Conservation (phyloP, 2,329 filamentous ascomycete species). For the Exserohilum turcica region DNA sequence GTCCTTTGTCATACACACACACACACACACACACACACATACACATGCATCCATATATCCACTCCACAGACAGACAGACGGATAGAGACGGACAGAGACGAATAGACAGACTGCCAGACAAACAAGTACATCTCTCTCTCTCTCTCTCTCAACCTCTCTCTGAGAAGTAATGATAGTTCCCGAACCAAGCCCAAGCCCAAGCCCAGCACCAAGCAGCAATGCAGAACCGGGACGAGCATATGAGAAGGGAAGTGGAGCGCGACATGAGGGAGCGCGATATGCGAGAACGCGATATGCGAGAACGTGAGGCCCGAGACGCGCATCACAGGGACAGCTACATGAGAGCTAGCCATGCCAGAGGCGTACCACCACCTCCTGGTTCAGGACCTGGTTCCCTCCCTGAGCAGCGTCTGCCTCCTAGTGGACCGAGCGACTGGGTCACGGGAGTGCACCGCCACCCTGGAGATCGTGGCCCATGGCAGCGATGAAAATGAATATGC, state of each 20-base stretch:
- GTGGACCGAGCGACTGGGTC: slow-evolving; percentile 29
- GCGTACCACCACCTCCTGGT: slow-evolving; percentile 21
- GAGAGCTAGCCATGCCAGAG: slow-evolving; percentile 25
- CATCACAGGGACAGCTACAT: slow-evolving; percentile 29
- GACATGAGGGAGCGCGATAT: slow-evolving; percentile 30
- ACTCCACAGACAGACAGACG: too few relatives aligned
- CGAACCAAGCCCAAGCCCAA: too few relatives aligned
- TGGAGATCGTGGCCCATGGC: slow-evolving; percentile 24
- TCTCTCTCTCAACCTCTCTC: too few relatives aligned
- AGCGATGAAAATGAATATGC: slow-evolving; percentile 8
- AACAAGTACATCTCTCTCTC: too few relatives aligned
- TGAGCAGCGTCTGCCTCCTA: slow-evolving; percentile 19
- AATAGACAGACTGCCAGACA: too few relatives aligned
- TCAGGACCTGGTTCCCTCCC: slow-evolving; percentile 21
- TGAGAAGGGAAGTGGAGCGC: slow-evolving; percentile 29
- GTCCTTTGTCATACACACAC: too few relatives aligned
- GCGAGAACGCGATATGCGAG: slow-evolving; percentile 20
- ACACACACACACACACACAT: too few relatives aligned
- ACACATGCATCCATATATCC: too few relatives aligned
- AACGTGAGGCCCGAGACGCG: slow-evolving; percentile 23
- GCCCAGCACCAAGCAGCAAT: slow-evolving; percentile 30
- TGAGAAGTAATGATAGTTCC: too few relatives aligned
- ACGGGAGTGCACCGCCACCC: slow-evolving; percentile 23
- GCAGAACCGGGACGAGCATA: slow-evolving; percentile 29
- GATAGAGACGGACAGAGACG: too few relatives aligned